Evolutionary conservation across 108 stramenopile genomes (phyloP).

Genomic region (Pseudonitzschia pungens): DNA sequence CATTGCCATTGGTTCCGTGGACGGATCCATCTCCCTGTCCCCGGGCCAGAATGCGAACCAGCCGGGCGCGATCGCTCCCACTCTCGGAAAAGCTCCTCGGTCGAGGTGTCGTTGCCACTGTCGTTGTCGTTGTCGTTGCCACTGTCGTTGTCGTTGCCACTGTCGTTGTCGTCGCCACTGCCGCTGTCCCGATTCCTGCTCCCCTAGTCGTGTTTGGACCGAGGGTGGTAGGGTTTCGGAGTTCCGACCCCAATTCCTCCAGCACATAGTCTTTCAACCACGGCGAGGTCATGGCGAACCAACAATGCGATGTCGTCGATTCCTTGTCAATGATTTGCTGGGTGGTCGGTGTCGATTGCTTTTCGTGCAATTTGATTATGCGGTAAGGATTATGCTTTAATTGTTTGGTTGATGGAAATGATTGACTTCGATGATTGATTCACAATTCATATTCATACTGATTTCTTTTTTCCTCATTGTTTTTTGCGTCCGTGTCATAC

Average conservation of each 20-base stretch:
- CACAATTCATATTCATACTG: too few relatives aligned
- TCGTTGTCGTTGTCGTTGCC: not conserved
- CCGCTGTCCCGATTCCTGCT: not conserved
- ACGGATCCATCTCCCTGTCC: not conserved
- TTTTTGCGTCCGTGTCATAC: too few relatives aligned
- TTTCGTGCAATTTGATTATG: too few relatives aligned
- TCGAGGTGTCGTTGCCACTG: not conserved
- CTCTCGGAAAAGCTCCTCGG: not conserved
- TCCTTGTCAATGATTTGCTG: too few relatives aligned
- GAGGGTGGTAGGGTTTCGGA: not conserved
- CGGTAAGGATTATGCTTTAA: too few relatives aligned
- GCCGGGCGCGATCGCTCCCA: not conserved
- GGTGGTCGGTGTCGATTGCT: too few relatives aligned
- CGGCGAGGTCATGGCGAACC: slow-evolving; percentile 1
- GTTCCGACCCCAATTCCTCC: not conserved
- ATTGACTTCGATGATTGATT: too few relatives aligned
- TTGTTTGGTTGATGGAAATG: too few relatives aligned
- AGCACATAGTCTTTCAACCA: slow-evolving; percentile 22
- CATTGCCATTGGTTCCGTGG: not conserved
- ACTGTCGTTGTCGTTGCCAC: not conserved
- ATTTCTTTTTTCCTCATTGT: too few relatives aligned
- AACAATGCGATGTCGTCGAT: not conserved
- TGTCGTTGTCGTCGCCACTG: not conserved
- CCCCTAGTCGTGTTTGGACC: not conserved
- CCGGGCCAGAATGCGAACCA: slow-evolving; percentile 4